Evolutionary conservation across 129 eudicot genomes (phyloP), one percentile per base, ranked within the genome.

Genomic region (Escallonia herrerae): DNA sequence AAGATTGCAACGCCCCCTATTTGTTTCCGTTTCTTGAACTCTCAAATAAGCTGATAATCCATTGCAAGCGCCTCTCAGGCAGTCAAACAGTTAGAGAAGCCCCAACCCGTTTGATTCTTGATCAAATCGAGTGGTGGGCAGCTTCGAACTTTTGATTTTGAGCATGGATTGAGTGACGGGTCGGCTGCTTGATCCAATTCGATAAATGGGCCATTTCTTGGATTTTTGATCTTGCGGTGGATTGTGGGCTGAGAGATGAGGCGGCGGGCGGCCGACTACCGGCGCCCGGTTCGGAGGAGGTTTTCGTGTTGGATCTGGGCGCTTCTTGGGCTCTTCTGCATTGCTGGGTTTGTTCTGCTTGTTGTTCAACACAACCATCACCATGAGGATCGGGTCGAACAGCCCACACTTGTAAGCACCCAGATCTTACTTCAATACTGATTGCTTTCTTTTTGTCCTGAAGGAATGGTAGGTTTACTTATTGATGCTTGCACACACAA

Each of bases 191-290:
- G 76, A 65, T 64, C 62, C 41, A 59, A 51, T 67, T 63, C 49
- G 74, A 40, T 43, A 39, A 53, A 56, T 56, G 74, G 62, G 75
- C 45, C 63, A 22, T 39, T 62, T 50, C 43, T 22, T 22, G 71
- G 51, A 53, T 13, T 66, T 8, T 58, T 64, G 72, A 71, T 76
- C 65, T 46, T 67, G 71, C 38, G 59, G 72, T 74, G 43, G 69
- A 68, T 14, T 51, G 64, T 58, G 78, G 79, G 42, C 66, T 22
- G 66, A 68, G 79, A 77, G 77, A 90, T 90, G 97, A 76, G 95
- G 82, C 87, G 95, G 79, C 91, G 97, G 95, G 89, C 91, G 49
- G 80, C 97, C 74, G 97, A 90, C 40, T 84, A 67, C 85, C 95
- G 97, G 89, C 97, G 97, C 77, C 91, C 89, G 76, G 84, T 81